Conservation (phyloP, 805 yeast genomes). For the Isabelozyma pseudorhagii region DNA sequence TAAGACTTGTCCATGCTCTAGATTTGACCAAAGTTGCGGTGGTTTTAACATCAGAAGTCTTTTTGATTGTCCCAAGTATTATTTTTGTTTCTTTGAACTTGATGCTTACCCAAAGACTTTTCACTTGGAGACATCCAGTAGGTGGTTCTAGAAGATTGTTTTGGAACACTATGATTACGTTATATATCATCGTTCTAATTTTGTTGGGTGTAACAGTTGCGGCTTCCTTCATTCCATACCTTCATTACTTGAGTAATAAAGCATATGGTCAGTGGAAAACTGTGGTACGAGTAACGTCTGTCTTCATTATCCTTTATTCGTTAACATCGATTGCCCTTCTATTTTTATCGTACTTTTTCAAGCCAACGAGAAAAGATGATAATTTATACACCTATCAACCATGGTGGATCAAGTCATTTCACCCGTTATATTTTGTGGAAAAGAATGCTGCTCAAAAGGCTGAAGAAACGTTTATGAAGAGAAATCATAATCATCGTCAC, state of each 20-base stretch:
- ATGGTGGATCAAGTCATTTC: slow-evolving; percentile 72
- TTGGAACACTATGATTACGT: slow-evolving; percentile 45
- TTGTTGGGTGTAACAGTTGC: slow-evolving; percentile 62
- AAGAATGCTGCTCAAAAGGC: slow-evolving; percentile 50
- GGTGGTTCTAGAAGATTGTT: slow-evolving; percentile 53
- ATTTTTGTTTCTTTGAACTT: slow-evolving; percentile 56
- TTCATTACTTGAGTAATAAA: slow-evolving; percentile 46
- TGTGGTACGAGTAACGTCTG: slow-evolving; percentile 26
- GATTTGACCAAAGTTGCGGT: slow-evolving; percentile 40
- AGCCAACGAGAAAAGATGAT: slow-evolving; percentile 52
- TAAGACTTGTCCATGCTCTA: slow-evolving; percentile 57
- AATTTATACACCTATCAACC: slow-evolving; percentile 63
- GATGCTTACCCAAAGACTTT: slow-evolving; percentile 66
- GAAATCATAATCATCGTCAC: slow-evolving; percentile 47
- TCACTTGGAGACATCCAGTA: slow-evolving; percentile 75
- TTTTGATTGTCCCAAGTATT: slow-evolving; percentile 54
- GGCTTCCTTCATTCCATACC: slow-evolving; percentile 59
- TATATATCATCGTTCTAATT: slow-evolving; percentile 53
- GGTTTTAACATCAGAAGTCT: slow-evolving; percentile 58
- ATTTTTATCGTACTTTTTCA: slow-evolving; percentile 48
- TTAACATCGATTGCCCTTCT: slow-evolving; percentile 50
- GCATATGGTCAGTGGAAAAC: slow-evolving; percentile 18
- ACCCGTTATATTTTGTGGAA: slow-evolving; percentile 57
- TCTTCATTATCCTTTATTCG: slow-evolving; percentile 43
- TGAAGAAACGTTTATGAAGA: slow-evolving; percentile 42